Evolutionary conservation across 768 basidiomycete species (phyloP), one percentile per base, ranked within the genome.

Genomic region (Suillus brevipes): DNA sequence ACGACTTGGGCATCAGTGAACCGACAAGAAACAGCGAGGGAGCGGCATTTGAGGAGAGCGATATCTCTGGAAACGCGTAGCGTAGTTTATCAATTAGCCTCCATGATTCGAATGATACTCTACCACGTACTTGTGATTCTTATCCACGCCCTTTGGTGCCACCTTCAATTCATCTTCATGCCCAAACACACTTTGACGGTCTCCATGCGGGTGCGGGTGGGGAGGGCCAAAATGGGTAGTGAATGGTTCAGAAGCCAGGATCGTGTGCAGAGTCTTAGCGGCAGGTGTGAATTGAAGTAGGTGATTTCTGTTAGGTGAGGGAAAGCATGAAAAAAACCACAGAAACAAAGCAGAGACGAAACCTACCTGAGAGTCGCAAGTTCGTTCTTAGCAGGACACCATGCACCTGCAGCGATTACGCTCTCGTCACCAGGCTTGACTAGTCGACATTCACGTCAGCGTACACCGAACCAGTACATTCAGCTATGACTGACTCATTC

Each of bases 111-210:
- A 55, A 55, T n/a, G 1, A 36, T 55, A 55, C 20, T 18, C 12
- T 31, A 53, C 52, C 34, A 55, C 53, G 6, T 36, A 55, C 53
- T 55, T 37, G 31, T 55, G 53, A 4, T 55, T 55, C 31, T 55
- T 34, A 36, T 55, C 31, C 34, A 55, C 53, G 12, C 53, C 53
- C 53, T 55, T 55, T 1, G 96, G 96, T 6, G 95, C 93, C 0
- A 87, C 87, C 79, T 97, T 98, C 37, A 97, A 79, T 73, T 94
- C 89, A 69, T 94, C 95, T 2, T 96, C 94, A 63, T 77, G 74
- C 0, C 97, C 96, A 75, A 96, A 99, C 2, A 99, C 86, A 71
- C 83, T 97, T 72, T 84, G 84, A 60, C 88, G 78, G 63, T 80
- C 77, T 20, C 91, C 90, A 63, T 89, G 82, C 18, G 85, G 80